These are phyloP conservation scores for Trichoderma lentiforme DNA, from an alignment of 2,329 filamentous ascomycete genomes.

Conservation along the genomic window DNA sequence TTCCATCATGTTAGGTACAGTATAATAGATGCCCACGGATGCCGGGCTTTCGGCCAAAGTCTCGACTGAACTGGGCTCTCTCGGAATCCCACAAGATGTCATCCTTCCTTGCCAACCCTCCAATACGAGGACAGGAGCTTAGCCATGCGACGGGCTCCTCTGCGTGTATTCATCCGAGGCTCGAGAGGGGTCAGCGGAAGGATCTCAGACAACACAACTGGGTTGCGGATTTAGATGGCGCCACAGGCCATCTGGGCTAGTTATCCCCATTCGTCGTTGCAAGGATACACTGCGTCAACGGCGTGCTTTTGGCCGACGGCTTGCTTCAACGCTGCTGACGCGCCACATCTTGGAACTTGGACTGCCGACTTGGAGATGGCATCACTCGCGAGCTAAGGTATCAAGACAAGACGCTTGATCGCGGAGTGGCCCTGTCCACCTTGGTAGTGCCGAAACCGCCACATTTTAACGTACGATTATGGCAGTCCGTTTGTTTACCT, in stretches of 20 bases:
- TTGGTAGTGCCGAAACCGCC: background rate
- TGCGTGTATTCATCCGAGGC: background rate
- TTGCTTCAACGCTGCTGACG: background rate
- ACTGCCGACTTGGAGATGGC: background rate
- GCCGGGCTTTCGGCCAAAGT: background rate
- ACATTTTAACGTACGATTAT: constrained; percentile 5
- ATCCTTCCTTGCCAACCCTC: background rate
- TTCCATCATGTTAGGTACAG: background rate
- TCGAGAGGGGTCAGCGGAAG: constrained; percentile 12
- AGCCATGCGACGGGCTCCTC: background rate
- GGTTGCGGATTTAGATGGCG: background rate
- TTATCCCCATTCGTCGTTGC: background rate
- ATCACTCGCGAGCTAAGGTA: background rate
- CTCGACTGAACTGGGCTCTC: background rate
- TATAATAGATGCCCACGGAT: background rate
- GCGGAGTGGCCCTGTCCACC: background rate
- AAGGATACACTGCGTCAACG: background rate
- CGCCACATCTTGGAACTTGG: background rate
- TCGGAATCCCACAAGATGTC: background rate
- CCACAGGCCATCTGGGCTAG: background rate
- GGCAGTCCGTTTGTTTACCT: background rate
- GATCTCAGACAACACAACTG: constrained; percentile 3
- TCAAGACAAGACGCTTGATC: background rate
- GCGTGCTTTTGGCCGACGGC: background rate
- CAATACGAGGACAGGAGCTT: background rate